These are phyloP conservation scores for Epicoccum nigrum DNA, from an alignment of 2,329 filamentous ascomycete species.

Conservation along the genomic window DNA sequence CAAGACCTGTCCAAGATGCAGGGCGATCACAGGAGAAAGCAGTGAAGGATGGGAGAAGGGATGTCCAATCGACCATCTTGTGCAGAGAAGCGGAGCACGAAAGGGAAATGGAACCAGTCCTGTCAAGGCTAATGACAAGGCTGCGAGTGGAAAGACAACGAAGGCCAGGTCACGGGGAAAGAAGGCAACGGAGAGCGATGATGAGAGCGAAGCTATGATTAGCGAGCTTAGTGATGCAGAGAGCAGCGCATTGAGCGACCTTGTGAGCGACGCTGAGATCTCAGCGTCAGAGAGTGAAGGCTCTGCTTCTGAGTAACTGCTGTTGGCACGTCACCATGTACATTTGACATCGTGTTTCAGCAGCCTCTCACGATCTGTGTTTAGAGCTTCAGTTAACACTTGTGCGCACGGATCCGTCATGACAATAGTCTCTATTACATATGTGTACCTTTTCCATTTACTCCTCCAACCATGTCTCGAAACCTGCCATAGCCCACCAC, in stretches of 20 bases:
- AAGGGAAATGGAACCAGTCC: conserved; percentile 47
- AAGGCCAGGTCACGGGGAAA: conserved; percentile 8
- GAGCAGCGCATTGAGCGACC: conserved; percentile 13
- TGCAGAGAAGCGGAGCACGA: conserved; percentile 62
- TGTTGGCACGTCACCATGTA: not conserved
- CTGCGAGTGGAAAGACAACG: conserved; percentile 22
- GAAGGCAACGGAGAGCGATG: conserved; percentile 26
- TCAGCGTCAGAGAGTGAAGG: conserved; percentile 1
- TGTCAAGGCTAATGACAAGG: conserved; percentile 14
- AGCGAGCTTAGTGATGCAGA: conserved; percentile 41
- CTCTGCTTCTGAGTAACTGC: conserved; percentile 4
- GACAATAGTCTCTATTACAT: no score
- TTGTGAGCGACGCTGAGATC: conserved; percentile 12
- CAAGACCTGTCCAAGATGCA: conserved; percentile 65
- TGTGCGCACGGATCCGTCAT: no score
- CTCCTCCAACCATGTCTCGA: no score
- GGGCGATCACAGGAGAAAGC: conserved; percentile 64
- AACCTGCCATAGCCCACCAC: no score
- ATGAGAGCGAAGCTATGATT: conserved; percentile 34
- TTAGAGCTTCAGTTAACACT: no score
- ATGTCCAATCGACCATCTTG: conserved; percentile 69
- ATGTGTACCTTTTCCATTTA: no score
- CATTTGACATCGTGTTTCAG: not conserved
- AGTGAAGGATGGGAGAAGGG: conserved; percentile 68
- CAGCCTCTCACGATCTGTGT: not conserved